Evolutionary conservation across 176 grass and related monocot genomes (phyloP).

Genomic region (Alopecurus myosuroides): DNA sequence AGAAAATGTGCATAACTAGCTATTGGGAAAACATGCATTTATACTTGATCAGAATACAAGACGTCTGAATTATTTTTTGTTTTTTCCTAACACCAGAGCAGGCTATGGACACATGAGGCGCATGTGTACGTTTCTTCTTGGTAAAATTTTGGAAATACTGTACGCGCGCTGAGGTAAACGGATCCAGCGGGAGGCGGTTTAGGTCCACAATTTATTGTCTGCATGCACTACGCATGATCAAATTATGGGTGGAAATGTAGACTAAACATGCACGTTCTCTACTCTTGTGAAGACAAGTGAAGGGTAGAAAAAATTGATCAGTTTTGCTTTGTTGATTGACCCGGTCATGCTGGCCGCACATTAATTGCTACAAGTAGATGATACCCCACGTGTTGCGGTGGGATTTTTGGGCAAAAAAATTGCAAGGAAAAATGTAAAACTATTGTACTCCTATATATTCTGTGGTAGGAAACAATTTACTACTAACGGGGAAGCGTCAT

Average conservation of each 20-base stretch:
- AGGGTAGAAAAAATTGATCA: background rate
- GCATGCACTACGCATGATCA: background rate
- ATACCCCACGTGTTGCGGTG: too few relatives aligned
- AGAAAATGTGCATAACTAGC: too few relatives aligned
- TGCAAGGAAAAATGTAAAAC: too few relatives aligned
- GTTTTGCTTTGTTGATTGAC: background rate
- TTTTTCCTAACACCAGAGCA: background rate
- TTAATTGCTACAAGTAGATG: too few relatives aligned
- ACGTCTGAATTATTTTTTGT: background rate
- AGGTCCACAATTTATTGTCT: conserved; percentile 27
- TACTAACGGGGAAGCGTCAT: too few relatives aligned
- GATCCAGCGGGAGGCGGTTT: conserved; percentile 4
- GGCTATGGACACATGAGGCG: background rate
- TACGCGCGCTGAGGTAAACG: background rate
- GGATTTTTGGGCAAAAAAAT: too few relatives aligned
- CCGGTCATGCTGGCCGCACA: too few relatives aligned
- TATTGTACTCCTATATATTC: too few relatives aligned
- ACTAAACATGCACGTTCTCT: background rate
- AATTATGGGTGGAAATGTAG: background rate
- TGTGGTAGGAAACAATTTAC: too few relatives aligned
- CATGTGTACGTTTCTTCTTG: background rate
- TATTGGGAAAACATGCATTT: too few relatives aligned
- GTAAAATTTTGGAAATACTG: background rate
- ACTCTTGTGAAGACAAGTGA: background rate
- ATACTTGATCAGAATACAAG: background rate